phyloP scores from a whole-genome alignment of 495 filamentous ascomycete species.

The Entonaema liquescens region DNA sequence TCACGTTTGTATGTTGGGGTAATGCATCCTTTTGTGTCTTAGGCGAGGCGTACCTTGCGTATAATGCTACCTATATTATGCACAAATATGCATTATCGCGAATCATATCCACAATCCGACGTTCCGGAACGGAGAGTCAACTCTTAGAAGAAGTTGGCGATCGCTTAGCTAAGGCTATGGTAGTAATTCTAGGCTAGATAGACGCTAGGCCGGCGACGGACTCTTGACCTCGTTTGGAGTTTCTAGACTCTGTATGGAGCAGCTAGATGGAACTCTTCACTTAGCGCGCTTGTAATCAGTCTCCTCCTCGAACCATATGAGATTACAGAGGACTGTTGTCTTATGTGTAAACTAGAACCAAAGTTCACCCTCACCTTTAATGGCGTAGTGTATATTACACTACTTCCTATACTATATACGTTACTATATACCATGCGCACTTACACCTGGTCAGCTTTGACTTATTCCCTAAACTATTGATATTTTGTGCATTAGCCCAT shows the following conservation, averaged over 20 bases:
- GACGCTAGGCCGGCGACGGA: neutral
- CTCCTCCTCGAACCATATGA: neutral
- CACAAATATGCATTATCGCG: neutral
- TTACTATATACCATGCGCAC: neutral
- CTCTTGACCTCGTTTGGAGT: neutral
- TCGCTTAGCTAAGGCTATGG: neutral
- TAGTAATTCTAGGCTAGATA: neutral
- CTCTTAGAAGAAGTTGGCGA: neutral
- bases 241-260: neutral
- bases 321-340: neutral
- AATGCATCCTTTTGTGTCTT: neutral
- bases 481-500: neutral
- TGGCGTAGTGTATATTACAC: neutral
- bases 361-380: neutral
- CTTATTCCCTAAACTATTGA: neutral
- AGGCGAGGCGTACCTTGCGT: constrained; percentile 20
- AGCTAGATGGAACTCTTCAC: neutral
- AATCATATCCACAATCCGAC: constrained; percentile 25
- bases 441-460: neutral
- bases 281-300: neutral
- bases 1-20: neutral
- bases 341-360: neutral
- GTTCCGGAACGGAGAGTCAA: constrained; percentile 22
- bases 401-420: neutral
- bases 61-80: constrained; percentile 2